A percentile compares a stretch with the other conserved stretches of the same genome.
Conservation (phyloP, 2,329 filamentous ascomycete genomes). For the Clathrospora elynae region DNA sequence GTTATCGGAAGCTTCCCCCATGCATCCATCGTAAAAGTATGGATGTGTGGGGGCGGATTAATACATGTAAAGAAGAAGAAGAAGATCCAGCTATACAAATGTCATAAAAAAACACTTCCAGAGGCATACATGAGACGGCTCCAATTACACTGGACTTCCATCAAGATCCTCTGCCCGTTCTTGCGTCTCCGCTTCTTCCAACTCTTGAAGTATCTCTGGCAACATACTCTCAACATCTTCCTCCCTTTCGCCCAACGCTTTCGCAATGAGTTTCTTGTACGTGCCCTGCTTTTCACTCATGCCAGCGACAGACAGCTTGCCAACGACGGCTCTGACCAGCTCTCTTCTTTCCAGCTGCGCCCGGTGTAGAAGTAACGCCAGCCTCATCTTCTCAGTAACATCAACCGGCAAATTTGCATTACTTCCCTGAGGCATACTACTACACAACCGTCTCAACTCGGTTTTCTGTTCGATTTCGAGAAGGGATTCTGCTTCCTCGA, state of each 20-base stretch:
- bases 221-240: slow-evolving; percentile 70
- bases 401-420: slow-evolving; percentile 47
- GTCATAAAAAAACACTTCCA: no score
- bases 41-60: not conserved
- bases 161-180: slow-evolving; percentile 45
- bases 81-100: not conserved
- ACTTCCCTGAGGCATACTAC: slow-evolving; percentile 24
- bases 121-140: no score
- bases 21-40: slow-evolving; percentile 2
- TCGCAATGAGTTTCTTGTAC: slow-evolving; percentile 71
- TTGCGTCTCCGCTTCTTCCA: slow-evolving; percentile 55
- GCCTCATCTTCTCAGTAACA: slow-evolving; percentile 58
- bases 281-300: slow-evolving; percentile 74
- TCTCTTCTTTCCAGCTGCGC: slow-evolving; percentile 65
- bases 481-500: slow-evolving; percentile 50
- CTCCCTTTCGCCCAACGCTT: slow-evolving; percentile 70
- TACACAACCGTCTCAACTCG: slow-evolving; percentile 45
- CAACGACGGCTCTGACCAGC: slow-evolving; percentile 70
- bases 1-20: slow-evolving; percentile 8
- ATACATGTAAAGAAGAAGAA: slow-evolving; percentile 2
- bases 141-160: slow-evolving; percentile 34
- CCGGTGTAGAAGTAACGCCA: slow-evolving; percentile 63
- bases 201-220: slow-evolving; percentile 56
- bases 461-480: slow-evolving; percentile 53
- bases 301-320: slow-evolving; percentile 70